Conservation (phyloP, 1,139 yeast species). For the Hansenula lynferdii region DNA sequence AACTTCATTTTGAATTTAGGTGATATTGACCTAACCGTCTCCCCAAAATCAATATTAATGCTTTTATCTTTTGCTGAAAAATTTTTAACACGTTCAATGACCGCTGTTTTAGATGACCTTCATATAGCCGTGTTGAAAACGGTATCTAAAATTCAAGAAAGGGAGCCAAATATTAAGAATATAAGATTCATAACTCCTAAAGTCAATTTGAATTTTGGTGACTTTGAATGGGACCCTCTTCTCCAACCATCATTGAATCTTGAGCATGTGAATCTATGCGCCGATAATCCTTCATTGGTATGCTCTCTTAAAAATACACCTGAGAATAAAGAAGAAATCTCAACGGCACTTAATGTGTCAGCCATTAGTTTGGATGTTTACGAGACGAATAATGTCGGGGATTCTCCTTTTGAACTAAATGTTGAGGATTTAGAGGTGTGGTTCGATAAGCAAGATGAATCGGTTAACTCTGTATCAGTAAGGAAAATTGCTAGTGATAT, state of each 20-base stretch:
- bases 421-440: conserved; percentile 37
- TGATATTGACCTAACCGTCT: conserved; percentile 31
- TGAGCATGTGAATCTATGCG: conserved; percentile 7
- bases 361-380: no score
- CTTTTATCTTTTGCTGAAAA: conserved; percentile 31
- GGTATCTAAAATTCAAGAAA: conserved; percentile 34
- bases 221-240: conserved; percentile 8
- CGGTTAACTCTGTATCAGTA: conserved; percentile 32
- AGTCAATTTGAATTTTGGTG: conserved; percentile 19
- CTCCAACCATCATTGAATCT: not conserved
- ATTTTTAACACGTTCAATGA: conserved; percentile 35
- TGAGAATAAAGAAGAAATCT: conserved; percentile 1
- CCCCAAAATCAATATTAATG: conserved; percentile 33
- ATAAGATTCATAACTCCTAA: conserved; percentile 48
- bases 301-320: conserved; percentile 4
- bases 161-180: conserved; percentile 37
- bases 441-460: conserved; percentile 28
- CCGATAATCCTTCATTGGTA: conserved; percentile 16
- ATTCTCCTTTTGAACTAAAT: conserved; percentile 12
- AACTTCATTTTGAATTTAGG: conserved; percentile 51
- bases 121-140: conserved; percentile 55
- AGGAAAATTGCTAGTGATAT: conserved; percentile 31
- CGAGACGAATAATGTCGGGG: no score
- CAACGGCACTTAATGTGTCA: conserved; percentile 13
- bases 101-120: conserved; percentile 54